Evolutionary conservation across 2,329 filamentous ascomycete genomes (phyloP).

Genomic region (Venturia asperata): DNA sequence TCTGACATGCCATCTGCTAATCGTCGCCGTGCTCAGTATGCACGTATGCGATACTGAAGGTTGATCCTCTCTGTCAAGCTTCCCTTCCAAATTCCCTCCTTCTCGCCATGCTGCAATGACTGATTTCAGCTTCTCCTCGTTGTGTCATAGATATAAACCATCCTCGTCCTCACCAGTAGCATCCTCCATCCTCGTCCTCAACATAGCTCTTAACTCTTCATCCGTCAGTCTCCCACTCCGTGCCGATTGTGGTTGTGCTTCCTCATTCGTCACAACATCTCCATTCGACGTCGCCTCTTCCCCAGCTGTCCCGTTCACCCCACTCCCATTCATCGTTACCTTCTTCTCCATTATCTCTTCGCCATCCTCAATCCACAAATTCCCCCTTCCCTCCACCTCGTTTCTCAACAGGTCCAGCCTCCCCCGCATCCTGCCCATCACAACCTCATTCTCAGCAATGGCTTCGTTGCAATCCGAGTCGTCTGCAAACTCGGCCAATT

Average conservation of each 20-base stretch:
- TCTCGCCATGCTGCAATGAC: no score
- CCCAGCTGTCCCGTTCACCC: constrained; percentile 21
- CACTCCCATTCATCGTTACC: constrained; percentile 19
- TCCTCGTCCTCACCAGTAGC: constrained; percentile 40
- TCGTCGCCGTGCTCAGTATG: no score
- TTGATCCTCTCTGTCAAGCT: no score
- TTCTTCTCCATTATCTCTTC: constrained; percentile 20
- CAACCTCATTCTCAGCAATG: constrained; percentile 62
- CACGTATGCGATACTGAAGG: no score
- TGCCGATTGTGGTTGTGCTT: constrained; percentile 41
- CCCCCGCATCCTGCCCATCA: constrained; percentile 61
- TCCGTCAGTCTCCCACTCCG: constrained; percentile 47
- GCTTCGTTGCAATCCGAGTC: constrained; percentile 69
- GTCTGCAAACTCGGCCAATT: constrained; percentile 46
- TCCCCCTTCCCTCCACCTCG: constrained; percentile 46
- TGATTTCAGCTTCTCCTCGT: neutral
- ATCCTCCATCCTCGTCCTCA: constrained; percentile 50
- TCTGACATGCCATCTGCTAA: no score
- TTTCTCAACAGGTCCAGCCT: constrained; percentile 55
- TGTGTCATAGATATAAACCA: constrained; percentile 51
- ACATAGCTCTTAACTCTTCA: constrained; percentile 50
- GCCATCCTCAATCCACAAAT: constrained; percentile 21
- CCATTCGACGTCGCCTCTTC: constrained; percentile 13
- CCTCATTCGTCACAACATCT: constrained; percentile 48
- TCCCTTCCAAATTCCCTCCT: no score